A percentile compares a stretch with the other conserved stretches of the same genome.
phyloP scores from a whole-genome alignment of 176 grass and related monocot species.

The Tillandsia leiboldiana region DNA sequence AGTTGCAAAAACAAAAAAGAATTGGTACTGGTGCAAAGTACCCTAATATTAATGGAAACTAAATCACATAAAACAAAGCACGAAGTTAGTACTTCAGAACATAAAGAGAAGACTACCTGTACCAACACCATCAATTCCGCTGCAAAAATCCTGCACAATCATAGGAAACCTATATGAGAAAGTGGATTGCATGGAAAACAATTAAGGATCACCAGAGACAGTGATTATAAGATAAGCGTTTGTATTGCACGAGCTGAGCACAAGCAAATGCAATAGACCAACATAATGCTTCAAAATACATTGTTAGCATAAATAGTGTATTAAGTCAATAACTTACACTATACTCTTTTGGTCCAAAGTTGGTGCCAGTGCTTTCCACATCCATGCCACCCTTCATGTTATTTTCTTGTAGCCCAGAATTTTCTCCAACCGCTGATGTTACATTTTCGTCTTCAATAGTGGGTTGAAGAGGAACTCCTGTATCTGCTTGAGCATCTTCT shows the following conservation, averaged over 20 bases:
- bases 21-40: neutral
- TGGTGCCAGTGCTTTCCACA: constrained; percentile 35
- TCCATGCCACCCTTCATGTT: constrained; percentile 42
- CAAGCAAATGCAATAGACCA: neutral
- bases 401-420: constrained; percentile 67
- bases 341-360: constrained; percentile 50
- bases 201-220: constrained; percentile 1
- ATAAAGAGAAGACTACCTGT: constrained; percentile 59
- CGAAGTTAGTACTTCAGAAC: constrained; percentile 7
- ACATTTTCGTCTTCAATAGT: constrained; percentile 42
- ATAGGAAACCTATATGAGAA: constrained; percentile 15
- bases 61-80: neutral
- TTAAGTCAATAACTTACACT: constrained; percentile 52
- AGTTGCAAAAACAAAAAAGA: no score
- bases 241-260: neutral
- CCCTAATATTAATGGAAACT: neutral
- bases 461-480: constrained; percentile 23
- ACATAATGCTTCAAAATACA: neutral
- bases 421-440: constrained; percentile 66
- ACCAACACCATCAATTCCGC: constrained; percentile 56
- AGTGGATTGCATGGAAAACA: neutral
- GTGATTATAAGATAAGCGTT: neutral
- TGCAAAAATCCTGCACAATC: constrained; percentile 79
- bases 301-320: neutral
- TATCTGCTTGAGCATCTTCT: constrained; percentile 25